Evolutionary conservation across 2,329 filamentous ascomycete species (phyloP).

Genomic region (Fusarium miscanthi): DNA sequence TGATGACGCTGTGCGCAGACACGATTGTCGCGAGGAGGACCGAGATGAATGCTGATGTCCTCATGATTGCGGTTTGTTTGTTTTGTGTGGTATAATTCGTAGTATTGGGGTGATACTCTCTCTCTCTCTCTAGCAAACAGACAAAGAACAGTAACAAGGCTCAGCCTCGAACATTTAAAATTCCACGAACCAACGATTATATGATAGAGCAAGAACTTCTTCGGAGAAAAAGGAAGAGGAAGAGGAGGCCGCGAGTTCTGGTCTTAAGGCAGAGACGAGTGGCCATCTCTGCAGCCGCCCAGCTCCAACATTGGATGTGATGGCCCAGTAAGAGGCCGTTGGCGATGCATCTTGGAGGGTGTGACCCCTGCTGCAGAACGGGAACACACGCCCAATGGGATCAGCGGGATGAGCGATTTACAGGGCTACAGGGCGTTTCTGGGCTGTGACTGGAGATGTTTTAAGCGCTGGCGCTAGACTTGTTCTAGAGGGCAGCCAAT

Average conservation of each 20-base stretch:
- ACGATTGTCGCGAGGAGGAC: slow-evolving; percentile 61
- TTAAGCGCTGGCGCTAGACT: slow-evolving; percentile 46
- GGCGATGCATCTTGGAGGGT: slow-evolving; percentile 37
- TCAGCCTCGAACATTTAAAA: slow-evolving; percentile 32
- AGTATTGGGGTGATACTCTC: background rate
- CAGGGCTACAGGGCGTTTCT: slow-evolving; percentile 5
- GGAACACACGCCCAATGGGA: slow-evolving; percentile 34
- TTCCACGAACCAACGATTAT: slow-evolving; percentile 16
- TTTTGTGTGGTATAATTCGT: background rate
- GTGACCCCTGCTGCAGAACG: slow-evolving; percentile 38
- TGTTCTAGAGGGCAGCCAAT: slow-evolving; percentile 32
- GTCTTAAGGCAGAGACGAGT: slow-evolving; percentile 39
- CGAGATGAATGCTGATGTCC: slow-evolving; percentile 56
- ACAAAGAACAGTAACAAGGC: slow-evolving; percentile 14
- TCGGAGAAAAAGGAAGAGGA: slow-evolving; percentile 23
- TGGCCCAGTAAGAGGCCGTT: slow-evolving; percentile 45
- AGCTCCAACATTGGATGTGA: slow-evolving; percentile 13
- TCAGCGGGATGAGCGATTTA: slow-evolving; percentile 9
- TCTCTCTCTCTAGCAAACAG: background rate
- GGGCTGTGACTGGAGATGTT: slow-evolving; percentile 37
- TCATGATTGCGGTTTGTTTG: slow-evolving; percentile 53
- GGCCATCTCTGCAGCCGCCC: slow-evolving; percentile 41
- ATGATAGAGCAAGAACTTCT: background rate
- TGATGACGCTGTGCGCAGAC: slow-evolving; percentile 82
- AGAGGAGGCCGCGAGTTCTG: slow-evolving; percentile 36